Conservation (phyloP, 306 rosid genomes). For the Dryas drummondii region DNA sequence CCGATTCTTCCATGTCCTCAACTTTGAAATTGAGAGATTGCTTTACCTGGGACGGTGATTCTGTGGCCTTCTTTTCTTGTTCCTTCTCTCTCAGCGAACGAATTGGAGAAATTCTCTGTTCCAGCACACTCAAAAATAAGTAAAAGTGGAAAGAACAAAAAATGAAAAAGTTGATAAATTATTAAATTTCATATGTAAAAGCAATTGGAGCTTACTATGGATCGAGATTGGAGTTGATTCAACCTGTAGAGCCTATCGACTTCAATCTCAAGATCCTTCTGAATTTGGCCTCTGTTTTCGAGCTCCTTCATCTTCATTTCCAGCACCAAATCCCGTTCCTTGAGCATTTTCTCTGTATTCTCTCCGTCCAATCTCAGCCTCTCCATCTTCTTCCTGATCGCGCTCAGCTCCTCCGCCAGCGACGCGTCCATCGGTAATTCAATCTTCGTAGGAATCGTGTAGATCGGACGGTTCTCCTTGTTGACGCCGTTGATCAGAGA, state of each 20-base stretch:
- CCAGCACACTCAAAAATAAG: not conserved
- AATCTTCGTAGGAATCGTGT: constrained; percentile 8
- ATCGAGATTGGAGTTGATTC: constrained; percentile 66
- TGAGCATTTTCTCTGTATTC: constrained; percentile 60
- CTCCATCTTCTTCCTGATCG: constrained; percentile 73
- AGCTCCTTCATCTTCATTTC: constrained; percentile 63
- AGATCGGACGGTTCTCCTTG: constrained; percentile 54
- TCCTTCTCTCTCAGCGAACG: constrained; percentile 78
- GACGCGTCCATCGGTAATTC: constrained; percentile 48
- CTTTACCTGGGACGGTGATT: constrained; percentile 39
- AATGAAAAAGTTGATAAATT: not conserved
- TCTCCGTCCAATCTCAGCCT: constrained; percentile 57
- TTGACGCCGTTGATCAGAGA: constrained; percentile 11
- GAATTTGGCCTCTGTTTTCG: constrained; percentile 57
- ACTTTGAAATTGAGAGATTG: constrained; percentile 6
- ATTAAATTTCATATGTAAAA: not conserved
- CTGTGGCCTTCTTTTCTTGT: constrained; percentile 42
- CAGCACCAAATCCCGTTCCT: constrained; percentile 50
- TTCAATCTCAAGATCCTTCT: constrained; percentile 75
- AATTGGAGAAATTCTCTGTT: constrained; percentile 77
- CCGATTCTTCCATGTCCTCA: constrained; percentile 49
- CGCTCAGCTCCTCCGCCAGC: constrained; percentile 79
- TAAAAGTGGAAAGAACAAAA: not conserved
- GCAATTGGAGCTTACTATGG: constrained; percentile 45
- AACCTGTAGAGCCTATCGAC: constrained; percentile 80